phyloP scores from a whole-genome alignment of 192 early-diverging fungal genomes.

The Dissophora ornata region DNA sequence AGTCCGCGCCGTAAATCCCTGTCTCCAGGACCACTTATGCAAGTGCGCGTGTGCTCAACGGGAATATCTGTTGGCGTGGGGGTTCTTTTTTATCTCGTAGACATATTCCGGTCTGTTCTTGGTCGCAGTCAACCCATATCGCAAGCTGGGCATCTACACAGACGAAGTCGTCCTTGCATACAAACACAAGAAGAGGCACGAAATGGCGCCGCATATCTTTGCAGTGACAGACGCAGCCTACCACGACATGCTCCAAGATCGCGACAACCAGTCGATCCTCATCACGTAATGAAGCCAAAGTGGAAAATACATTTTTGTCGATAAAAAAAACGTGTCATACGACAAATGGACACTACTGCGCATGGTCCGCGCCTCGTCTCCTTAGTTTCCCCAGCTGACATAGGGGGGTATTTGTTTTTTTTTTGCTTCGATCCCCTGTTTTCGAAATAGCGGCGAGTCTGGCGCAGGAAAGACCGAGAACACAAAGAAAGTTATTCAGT shows the following conservation, averaged over 20 bases:
- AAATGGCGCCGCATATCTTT: slow-evolving; percentile 90
- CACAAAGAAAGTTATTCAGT: slow-evolving; percentile 99
- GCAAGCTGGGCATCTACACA: slow-evolving; percentile 89
- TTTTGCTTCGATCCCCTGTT: too few relatives aligned
- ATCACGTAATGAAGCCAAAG: slow-evolving; percentile 78
- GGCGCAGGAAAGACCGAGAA: slow-evolving; percentile 99
- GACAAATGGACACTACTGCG: neutral
- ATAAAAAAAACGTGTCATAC: too few relatives aligned
- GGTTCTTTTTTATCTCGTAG: slow-evolving; percentile 49
- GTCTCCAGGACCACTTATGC: too few relatives aligned
- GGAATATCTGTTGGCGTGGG: too few relatives aligned
- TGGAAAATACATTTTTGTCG: neutral
- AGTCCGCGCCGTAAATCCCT: too few relatives aligned
- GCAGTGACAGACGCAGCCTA: slow-evolving; percentile 93
- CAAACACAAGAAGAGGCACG: slow-evolving; percentile 75
- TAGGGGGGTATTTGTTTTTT: neutral
- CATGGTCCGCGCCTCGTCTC: too few relatives aligned
- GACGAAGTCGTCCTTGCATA: slow-evolving; percentile 80
- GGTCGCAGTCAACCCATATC: slow-evolving; percentile 98
- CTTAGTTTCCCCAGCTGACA: slow-evolving; percentile 3
- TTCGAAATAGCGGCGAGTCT: slow-evolving; percentile 84
- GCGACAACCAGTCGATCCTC: slow-evolving; percentile 96
- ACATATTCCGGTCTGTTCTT: slow-evolving; percentile 99
- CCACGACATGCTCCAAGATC: slow-evolving; percentile 92
- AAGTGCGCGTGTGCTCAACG: too few relatives aligned